Percentiles rank a stretch among this genome's conserved stretches.
These are phyloP conservation scores for Zopfochytrium polystomum DNA, from an alignment of 371 early-diverging fungal genomes.

Conservation along the genomic window DNA sequence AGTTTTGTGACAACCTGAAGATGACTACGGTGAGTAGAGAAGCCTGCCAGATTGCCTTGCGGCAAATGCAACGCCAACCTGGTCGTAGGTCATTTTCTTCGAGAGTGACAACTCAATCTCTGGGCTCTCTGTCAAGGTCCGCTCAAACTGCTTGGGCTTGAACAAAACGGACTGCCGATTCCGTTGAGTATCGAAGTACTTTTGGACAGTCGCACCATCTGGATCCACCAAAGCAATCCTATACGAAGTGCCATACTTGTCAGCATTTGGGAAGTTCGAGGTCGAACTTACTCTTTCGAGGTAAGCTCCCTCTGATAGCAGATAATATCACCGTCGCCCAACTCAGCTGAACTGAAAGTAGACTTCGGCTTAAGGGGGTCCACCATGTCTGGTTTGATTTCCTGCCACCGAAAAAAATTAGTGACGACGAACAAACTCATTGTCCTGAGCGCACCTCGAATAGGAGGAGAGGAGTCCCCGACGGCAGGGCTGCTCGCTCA, in stretches of 20 bases:
- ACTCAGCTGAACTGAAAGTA: slow-evolving; percentile 72
- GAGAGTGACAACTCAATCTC: slow-evolving; percentile 56
- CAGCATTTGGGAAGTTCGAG: too few species aligned
- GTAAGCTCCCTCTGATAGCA: slow-evolving; percentile 67
- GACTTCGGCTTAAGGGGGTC: slow-evolving; percentile 57
- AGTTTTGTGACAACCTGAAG: slow-evolving; percentile 49
- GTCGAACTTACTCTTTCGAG: slow-evolving; percentile 57
- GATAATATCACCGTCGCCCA: slow-evolving; percentile 90
- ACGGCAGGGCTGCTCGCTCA: slow-evolving; percentile 55
- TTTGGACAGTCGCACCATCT: slow-evolving; percentile 51
- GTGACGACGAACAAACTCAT: background rate
- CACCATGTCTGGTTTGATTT: slow-evolving; percentile 88
- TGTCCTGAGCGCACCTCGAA: slow-evolving; percentile 51
- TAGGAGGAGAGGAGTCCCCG: slow-evolving; percentile 56
- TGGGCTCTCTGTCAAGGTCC: slow-evolving; percentile 22
- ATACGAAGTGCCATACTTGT: too few species aligned
- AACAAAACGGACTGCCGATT: slow-evolving; percentile 69
- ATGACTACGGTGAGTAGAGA: background rate
- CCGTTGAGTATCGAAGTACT: slow-evolving; percentile 70
- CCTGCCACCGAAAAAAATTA: slow-evolving; percentile 38
- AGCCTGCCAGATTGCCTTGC: too few species aligned
- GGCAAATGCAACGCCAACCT: slow-evolving; percentile 26
- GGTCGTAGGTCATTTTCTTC: slow-evolving; percentile 66
- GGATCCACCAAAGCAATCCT: slow-evolving; percentile 36
- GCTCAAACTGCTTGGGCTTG: slow-evolving; percentile 51